These are phyloP conservation scores for Macaranga tanarius DNA, from an alignment of 441 rosid species.

Conservation along the genomic window DNA sequence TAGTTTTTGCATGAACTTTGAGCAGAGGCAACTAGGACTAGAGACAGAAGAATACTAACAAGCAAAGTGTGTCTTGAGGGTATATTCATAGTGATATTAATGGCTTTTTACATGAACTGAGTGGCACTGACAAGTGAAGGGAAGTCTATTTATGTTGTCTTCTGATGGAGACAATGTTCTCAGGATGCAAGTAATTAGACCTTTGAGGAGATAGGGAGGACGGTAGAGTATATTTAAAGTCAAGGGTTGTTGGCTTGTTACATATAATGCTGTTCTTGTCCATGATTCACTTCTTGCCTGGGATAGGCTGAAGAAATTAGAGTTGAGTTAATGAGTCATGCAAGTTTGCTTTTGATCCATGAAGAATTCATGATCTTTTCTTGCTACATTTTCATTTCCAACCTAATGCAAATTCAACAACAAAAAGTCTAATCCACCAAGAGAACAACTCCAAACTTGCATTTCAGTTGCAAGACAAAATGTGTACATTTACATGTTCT, in stretches of 20 bases:
- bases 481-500: neutral
- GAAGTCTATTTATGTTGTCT: neutral
- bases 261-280: neutral
- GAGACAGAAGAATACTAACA: slow-evolving; percentile 18
- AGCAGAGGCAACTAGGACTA: slow-evolving; percentile 25
- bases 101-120: neutral
- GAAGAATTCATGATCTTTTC: neutral
- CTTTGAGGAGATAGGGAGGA: neutral
- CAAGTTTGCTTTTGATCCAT: neutral
- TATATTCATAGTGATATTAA: slow-evolving; percentile 16
- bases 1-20: slow-evolving; percentile 41
- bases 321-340: neutral
- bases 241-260: slow-evolving; percentile 16
- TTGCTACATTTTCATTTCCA: slow-evolving; percentile 16
- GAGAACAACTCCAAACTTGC: neutral
- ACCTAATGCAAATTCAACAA: slow-evolving; percentile 16
- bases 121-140: neutral
- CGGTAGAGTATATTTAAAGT: neutral
- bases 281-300: neutral
- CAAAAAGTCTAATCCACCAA: neutral
- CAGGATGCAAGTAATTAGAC: neutral
- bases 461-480: neutral
- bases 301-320: neutral
- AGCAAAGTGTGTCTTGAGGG: slow-evolving; percentile 14
- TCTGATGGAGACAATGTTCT: neutral